A percentile compares a stretch with the other conserved stretches of the same genome.
Conservation (phyloP, 2,329 filamentous ascomycete genomes). For the Akanthomyces lecanii region DNA sequence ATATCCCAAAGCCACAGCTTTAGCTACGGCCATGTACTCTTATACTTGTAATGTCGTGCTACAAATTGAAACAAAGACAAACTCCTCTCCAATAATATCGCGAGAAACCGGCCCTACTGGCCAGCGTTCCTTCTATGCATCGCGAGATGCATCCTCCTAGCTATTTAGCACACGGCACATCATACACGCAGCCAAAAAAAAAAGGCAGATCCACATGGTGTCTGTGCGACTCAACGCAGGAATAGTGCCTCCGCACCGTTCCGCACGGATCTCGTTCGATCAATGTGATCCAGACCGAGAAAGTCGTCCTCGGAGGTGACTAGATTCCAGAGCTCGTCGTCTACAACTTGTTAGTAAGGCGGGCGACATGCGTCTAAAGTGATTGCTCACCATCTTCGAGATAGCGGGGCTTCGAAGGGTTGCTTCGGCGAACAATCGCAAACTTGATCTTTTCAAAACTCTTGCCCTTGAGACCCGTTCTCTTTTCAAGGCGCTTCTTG, state of each 20-base stretch:
- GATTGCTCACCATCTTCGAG: slow-evolving; percentile 73
- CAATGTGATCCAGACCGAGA: slow-evolving; percentile 62
- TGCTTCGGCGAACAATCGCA: slow-evolving; percentile 67
- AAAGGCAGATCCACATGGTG: not conserved
- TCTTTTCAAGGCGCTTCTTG: slow-evolving; percentile 87
- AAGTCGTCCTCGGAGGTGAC: slow-evolving; percentile 53
- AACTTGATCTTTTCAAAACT: slow-evolving; percentile 99
- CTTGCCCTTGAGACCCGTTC: slow-evolving; percentile 94
- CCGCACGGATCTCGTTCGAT: slow-evolving; percentile 54
- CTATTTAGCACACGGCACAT: slow-evolving; percentile 12
- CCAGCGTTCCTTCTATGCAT: slow-evolving; percentile 4
- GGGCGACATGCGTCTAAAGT: not conserved
- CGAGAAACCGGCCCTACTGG: not conserved
- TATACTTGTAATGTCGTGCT: slow-evolving; percentile 18
- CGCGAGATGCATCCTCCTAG: slow-evolving; percentile 1
- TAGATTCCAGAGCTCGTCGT: slow-evolving; percentile 55
- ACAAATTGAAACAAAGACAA: slow-evolving; percentile 15
- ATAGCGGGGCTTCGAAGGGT: slow-evolving; percentile 75
- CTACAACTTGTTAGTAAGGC: slow-evolving; percentile 34
- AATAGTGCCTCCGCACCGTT: slow-evolving; percentile 62
- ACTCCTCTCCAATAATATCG: not conserved
- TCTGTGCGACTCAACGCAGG: slow-evolving; percentile 37
- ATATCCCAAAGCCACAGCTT: slow-evolving; percentile 4
- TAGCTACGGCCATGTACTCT: slow-evolving; percentile 13
- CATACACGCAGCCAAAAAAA: slow-evolving; percentile 10